Percentiles rank a stretch among this genome's conserved stretches.
Evolutionary conservation across 2,329 filamentous ascomycete genomes (phyloP).

Genomic region (Claviceps spartinae): DNA sequence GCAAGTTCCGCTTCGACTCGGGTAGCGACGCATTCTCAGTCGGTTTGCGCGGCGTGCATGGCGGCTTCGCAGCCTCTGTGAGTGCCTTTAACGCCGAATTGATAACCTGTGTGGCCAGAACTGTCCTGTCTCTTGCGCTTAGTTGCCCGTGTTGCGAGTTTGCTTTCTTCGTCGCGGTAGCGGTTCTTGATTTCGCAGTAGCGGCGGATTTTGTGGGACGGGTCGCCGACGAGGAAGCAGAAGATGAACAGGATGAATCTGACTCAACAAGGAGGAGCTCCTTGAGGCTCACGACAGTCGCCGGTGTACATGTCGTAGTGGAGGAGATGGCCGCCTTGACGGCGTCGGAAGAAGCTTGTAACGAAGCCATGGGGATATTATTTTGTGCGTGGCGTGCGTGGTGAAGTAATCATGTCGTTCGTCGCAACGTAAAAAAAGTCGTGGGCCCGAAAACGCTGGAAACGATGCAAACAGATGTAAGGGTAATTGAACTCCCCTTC

Average conservation of each 20-base stretch:
- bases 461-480: conserved; percentile 4
- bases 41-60: conserved; percentile 18
- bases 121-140: conserved; percentile 41
- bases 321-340: conserved; percentile 42
- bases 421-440: conserved; percentile 11
- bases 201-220: conserved; percentile 15
- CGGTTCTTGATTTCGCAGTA: conserved; percentile 13
- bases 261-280: conserved; percentile 28
- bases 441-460: conserved; percentile 6
- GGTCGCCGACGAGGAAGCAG: conserved; percentile 15
- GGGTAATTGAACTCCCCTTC: neutral
- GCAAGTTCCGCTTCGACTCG: conserved; percentile 27
- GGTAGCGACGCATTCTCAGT: conserved; percentile 22
- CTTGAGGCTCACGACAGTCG: conserved; percentile 33
- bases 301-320: conserved; percentile 37
- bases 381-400: conserved; percentile 10
- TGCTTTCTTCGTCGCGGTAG: conserved; percentile 8
- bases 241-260: conserved; percentile 13
- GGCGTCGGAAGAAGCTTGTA: conserved; percentile 30
- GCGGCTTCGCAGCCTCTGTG: conserved; percentile 47
- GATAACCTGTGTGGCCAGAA: conserved; percentile 59
- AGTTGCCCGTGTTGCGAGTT: conserved; percentile 15
- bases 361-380: conserved; percentile 27
- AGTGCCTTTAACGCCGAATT: conserved; percentile 58
- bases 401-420: conserved; percentile 21